Base-by-base conservation (phyloP, 129 eudicot genomes). In the Pseudognaphalium luteoalbum region DNA sequence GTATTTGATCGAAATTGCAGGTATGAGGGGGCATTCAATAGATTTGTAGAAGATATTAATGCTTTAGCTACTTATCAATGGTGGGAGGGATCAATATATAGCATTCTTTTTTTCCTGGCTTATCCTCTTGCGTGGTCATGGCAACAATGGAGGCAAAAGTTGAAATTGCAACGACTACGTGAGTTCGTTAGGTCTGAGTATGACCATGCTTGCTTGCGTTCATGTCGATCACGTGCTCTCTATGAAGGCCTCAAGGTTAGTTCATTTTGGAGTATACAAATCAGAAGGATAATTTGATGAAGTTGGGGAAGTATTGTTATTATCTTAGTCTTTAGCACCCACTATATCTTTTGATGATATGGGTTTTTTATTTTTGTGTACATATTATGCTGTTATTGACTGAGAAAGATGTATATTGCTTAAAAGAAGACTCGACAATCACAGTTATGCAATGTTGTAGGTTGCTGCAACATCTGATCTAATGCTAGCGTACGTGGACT, bases 91-190 rank as follows among this genome's bases (percentile, higher is more conserved):
- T 84, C 97, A 52, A 77, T 87, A 3, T 85, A 91, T 75, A 87
- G 81, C 71, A 87, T 94, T 56, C 85, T 94, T 35, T 83, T 90
- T 80, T 75, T 94, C 57, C 85, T 91, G 70, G 94, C 94, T 66
- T 91, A 91, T 83, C 97, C 99, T 82, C 87, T 94, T 80, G 99
- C 96, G 74, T 94, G 97, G 96, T 94, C 99, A 41, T 94, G 99
- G 99, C 94, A 81, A 78, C 99, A 94, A 75, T 91, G 96, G 99
- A 87, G 99, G 70, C 92, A 90, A 37, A 89, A 83, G 70, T 66
- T 91, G 60, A 94, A 94, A 74, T 78, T 94, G 75, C 99, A 94
- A 73, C 86, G 88, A 76, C 76, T 94, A 4, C 93, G 97, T 64
- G 99, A 94, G 80, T 94, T 84, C 82, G 97, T 94, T 25, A 87